Evolutionary conservation across 208 protist genomes (phyloP).

Genomic region (Leishmania turanica): DNA sequence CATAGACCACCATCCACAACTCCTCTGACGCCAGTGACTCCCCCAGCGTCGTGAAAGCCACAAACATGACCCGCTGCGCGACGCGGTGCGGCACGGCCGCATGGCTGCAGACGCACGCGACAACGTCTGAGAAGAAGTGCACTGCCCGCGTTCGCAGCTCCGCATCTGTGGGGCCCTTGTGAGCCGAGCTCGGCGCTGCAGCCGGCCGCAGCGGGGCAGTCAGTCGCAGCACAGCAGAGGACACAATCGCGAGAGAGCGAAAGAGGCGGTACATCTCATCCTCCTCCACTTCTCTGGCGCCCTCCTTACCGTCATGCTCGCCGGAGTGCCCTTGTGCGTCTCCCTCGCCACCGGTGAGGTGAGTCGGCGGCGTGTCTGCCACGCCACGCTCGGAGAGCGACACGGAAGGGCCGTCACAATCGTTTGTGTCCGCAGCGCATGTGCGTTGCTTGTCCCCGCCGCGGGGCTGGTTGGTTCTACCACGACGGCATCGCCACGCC

Average conservation of each 20-base stretch:
- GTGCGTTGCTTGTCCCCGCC: neutral
- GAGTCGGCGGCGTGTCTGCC: neutral
- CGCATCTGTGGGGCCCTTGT: neutral
- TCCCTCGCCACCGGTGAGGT: neutral
- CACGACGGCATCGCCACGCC: neutral
- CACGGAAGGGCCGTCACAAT: neutral
- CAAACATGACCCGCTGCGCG: slow-evolving; percentile 11
- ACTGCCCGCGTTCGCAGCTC: slow-evolving; percentile 16
- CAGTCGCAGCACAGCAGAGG: slow-evolving; percentile 16
- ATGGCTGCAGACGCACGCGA: slow-evolving; percentile 22
- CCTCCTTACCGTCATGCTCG: neutral
- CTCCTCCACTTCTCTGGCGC: slow-evolving; percentile 9
- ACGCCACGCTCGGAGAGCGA: neutral
- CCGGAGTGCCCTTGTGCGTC: neutral
- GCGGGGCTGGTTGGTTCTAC: neutral
- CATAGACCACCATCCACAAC: slow-evolving; percentile 14
- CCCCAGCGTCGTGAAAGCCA: slow-evolving; percentile 1
- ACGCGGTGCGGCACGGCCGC: slow-evolving; percentile 21
- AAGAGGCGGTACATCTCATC: slow-evolving; percentile 28
- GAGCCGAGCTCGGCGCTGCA: neutral
- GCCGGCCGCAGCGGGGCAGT: neutral
- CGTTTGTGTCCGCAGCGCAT: neutral
- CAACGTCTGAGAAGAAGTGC: slow-evolving; percentile 7
- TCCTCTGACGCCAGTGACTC: slow-evolving; percentile 15
- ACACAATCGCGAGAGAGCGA: slow-evolving; percentile 16